These are phyloP conservation scores for Blastobotrys aristatus DNA, from an alignment of 1,139 yeast species.

Conservation along the genomic window DNA sequence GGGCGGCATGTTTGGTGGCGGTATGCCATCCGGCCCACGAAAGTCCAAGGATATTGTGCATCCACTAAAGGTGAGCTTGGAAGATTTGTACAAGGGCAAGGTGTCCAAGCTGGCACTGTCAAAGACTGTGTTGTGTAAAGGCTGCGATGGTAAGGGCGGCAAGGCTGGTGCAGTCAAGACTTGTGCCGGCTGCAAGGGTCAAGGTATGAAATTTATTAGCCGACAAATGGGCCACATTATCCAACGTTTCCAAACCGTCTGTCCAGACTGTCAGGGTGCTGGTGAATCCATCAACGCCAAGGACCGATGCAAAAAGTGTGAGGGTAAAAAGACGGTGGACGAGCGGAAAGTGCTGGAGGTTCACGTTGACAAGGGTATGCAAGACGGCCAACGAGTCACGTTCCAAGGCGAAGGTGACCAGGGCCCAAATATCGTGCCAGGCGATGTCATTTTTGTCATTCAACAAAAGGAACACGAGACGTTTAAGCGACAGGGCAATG, in stretches of 20 bases:
- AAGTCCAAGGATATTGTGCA: conserved; percentile 78
- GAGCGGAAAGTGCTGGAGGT: conserved; percentile 95
- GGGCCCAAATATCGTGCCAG: conserved; percentile 91
- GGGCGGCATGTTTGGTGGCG: conserved; percentile 46
- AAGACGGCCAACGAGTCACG: conserved; percentile 84
- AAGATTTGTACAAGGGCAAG: conserved; percentile 88
- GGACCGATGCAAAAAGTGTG: conserved; percentile 84
- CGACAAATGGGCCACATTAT: conserved; percentile 99
- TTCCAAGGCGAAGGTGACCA: conserved; percentile 98
- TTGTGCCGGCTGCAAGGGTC: conserved; percentile 83
- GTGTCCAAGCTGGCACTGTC: conserved; percentile 89
- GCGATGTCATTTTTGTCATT: conserved; percentile 89
- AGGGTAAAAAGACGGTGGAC: conserved; percentile 79
- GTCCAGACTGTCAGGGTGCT: conserved; percentile 88
- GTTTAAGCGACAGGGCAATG: conserved; percentile 87
- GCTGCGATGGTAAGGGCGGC: conserved; percentile 96
- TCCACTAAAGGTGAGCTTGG: conserved; percentile 76
- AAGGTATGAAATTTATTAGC: conserved; percentile 87
- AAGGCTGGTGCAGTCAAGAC: conserved; percentile 84
- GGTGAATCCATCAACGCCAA: conserved; percentile 86
- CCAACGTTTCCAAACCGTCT: conserved; percentile 93
- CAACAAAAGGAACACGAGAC: conserved; percentile 80
- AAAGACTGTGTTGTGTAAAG: conserved; percentile 81
- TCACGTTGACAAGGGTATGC: conserved; percentile 96
- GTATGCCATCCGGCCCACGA: conserved; percentile 77